phyloP scores from a whole-genome alignment of 441 rosid genomes.

The Hypseocharis bilobata region DNA sequence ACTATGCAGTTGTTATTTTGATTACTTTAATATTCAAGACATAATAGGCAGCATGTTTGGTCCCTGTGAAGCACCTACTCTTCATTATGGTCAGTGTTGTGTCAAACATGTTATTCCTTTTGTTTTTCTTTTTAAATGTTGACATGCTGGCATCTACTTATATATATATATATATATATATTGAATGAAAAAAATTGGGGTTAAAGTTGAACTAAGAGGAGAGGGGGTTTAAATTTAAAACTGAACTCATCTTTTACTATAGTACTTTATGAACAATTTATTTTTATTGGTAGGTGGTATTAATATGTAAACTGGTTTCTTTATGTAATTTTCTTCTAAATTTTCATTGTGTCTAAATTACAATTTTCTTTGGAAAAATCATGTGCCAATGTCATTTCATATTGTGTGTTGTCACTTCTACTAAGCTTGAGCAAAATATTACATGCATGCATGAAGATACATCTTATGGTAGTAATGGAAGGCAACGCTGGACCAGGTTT shows the following conservation, averaged over 20 bases:
- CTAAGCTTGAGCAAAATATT: background rate
- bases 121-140: background rate
- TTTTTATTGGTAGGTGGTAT: too few species aligned
- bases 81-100: background rate
- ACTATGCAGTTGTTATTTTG: background rate
- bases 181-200: too few species aligned
- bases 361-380: too few species aligned
- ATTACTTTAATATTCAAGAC: background rate
- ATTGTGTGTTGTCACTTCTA: background rate
- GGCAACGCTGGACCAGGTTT: background rate
- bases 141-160: too few species aligned
- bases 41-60: background rate
- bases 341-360: background rate
- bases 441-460: background rate
- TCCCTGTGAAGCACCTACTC: background rate
- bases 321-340: too few species aligned
- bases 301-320: too few species aligned
- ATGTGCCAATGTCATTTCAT: background rate
- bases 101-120: background rate
- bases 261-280: too few species aligned
- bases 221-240: too few species aligned
- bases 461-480: background rate
- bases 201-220: too few species aligned
- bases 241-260: too few species aligned
- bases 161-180: too few species aligned